phyloP scores from a whole-genome alignment of 352 stramenopile genomes.

The Phytophthora europaea region DNA sequence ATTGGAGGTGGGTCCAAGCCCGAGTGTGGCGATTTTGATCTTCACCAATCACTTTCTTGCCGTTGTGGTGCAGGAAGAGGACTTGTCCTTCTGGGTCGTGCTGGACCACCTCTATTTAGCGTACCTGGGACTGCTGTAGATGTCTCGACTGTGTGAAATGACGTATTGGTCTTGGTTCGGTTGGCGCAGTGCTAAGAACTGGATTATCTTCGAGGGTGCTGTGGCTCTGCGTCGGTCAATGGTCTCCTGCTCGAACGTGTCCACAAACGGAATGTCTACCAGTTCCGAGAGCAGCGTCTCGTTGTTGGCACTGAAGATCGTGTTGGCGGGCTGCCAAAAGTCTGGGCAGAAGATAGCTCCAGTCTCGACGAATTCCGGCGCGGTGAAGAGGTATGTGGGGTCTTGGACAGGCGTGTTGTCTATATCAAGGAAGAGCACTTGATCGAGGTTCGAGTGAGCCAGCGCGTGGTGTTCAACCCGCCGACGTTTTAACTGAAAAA shows the following conservation, averaged over 20 bases:
- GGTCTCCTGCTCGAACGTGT: conserved; percentile 75
- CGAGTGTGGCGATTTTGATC: background rate
- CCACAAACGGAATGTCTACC: conserved; percentile 39
- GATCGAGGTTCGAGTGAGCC: conserved; percentile 26
- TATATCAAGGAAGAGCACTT: conserved; percentile 53
- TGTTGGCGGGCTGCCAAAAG: conserved; percentile 59
- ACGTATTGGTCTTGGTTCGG: conserved; percentile 41
- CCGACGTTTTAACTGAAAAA: background rate
- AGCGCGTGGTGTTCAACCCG: conserved; percentile 27
- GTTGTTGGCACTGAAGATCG: conserved; percentile 60
- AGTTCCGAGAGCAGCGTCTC: conserved; percentile 57
- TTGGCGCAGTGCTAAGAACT: conserved; percentile 39
- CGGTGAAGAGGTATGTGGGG: conserved; percentile 52
- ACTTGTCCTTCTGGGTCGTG: conserved; percentile 39
- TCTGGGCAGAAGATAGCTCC: conserved; percentile 69
- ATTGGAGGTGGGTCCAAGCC: conserved; percentile 70
- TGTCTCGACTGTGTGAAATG: conserved; percentile 51
- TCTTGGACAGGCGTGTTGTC: conserved; percentile 52
- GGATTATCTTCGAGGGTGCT: conserved; percentile 31
- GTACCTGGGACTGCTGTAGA: conserved; percentile 43
- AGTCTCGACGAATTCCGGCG: conserved; percentile 30
- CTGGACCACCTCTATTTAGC: conserved; percentile 36
- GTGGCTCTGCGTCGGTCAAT: conserved; percentile 40
- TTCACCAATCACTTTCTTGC: conserved; percentile 39
- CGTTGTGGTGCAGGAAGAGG: conserved; percentile 58